Conservation (phyloP, 495 filamentous ascomycete genomes). For the Podospora bellae-mahoneyi region DNA sequence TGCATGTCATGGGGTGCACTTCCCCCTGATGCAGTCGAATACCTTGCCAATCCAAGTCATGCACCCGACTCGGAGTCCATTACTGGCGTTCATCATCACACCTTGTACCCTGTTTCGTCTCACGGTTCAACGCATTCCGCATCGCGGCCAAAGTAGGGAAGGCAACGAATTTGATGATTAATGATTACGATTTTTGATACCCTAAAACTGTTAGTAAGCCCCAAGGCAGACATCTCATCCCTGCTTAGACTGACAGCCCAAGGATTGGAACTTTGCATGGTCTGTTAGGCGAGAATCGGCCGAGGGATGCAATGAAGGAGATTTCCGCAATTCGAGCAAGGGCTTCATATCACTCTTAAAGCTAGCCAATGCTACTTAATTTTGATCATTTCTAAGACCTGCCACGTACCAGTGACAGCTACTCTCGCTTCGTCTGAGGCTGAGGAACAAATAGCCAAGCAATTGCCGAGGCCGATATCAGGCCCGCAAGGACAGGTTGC, state of each 20-base stretch:
- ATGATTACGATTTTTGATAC: background rate
- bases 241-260: background rate
- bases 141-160: background rate
- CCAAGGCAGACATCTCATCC: background rate
- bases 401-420: background rate
- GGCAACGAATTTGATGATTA: background rate
- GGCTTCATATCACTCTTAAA: too few species aligned
- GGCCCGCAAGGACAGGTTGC: slow-evolving; percentile 49
- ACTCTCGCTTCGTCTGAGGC: background rate
- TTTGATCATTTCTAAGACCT: background rate
- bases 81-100: background rate
- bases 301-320: background rate
- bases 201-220: background rate
- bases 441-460: slow-evolving; percentile 47
- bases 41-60: background rate
- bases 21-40: slow-evolving; percentile 4
- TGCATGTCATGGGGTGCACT: slow-evolving; percentile 8
- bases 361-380: background rate
- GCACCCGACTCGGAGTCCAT: background rate
- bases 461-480: slow-evolving; percentile 42
- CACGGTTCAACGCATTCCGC: background rate
- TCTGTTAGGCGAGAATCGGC: background rate
- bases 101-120: background rate
- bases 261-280: background rate
- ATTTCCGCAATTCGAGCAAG: background rate